A percentile compares a stretch with the other conserved stretches of the same genome.
phyloP scores from a whole-genome alignment of 257 asterid genomes.

The Henckelia pumila region DNA sequence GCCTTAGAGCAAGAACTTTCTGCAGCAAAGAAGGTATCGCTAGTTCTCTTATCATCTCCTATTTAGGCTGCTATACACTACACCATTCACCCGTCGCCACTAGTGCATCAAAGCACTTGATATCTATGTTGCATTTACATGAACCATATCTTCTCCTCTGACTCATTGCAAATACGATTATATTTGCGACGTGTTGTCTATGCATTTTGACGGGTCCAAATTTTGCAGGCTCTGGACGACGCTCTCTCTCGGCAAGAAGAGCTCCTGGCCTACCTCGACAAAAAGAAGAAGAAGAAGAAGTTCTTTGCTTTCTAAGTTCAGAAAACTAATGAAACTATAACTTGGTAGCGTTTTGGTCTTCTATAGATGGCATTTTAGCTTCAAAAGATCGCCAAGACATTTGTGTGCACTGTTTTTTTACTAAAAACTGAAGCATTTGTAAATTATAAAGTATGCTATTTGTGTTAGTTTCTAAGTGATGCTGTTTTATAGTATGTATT shows the following conservation, averaged over 20 bases:
- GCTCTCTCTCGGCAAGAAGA: slow-evolving; percentile 62
- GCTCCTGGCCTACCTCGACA: slow-evolving; percentile 60
- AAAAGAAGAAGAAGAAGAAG: slow-evolving; percentile 72
- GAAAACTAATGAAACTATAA: slow-evolving; percentile 1
- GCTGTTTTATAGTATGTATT: slow-evolving; percentile 21
- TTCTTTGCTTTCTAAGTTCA: slow-evolving; percentile 52
- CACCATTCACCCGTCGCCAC: not conserved
- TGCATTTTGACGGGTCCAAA: not conserved
- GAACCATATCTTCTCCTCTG: not conserved
- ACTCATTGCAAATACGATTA: not conserved
- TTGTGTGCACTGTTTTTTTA: slow-evolving; percentile 19
- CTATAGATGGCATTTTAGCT: slow-evolving; percentile 24
- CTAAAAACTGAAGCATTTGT: slow-evolving; percentile 19
- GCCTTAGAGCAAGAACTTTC: slow-evolving; percentile 76
- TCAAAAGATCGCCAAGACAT: slow-evolving; percentile 3
- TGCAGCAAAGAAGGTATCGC: slow-evolving; percentile 62
- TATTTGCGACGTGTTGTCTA: not conserved
- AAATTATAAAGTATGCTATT: slow-evolving; percentile 29
- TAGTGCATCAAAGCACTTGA: not conserved
- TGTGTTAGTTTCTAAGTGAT: slow-evolving; percentile 20
- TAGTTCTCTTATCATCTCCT: not conserved
- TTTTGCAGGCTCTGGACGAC: slow-evolving; percentile 60
- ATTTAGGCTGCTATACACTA: not conserved
- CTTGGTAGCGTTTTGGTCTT: slow-evolving; percentile 19
- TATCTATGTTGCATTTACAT: not conserved